Base-by-base conservation (phyloP, 164 flowering plant genomes). In the Liriodendron chinense region DNA sequence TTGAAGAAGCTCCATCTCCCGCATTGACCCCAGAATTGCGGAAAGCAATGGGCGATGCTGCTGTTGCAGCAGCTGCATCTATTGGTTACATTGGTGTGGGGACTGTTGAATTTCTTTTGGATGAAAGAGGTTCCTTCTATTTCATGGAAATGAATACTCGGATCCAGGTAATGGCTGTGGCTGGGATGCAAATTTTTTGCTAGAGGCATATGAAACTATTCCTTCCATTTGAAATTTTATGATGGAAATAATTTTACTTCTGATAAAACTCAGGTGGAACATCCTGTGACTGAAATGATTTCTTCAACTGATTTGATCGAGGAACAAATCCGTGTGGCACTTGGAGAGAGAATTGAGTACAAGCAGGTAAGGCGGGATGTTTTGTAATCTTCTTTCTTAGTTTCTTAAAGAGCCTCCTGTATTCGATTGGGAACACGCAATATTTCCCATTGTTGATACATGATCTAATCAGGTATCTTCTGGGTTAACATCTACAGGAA, bases 21-120 rank as follows among this genome's bases (percentile, higher is more conserved):
- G 99, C 99, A 78, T 80, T 96, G 79, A 92, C 96, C 75, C 85
- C 97, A 25, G 99, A 94, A 75, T 79, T 94, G 78, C 83, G 97
- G 71, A 94, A 94, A 79, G 99, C 99, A 82, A 96, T 96, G 99
- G 99, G 99, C 81, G 99, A 96, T 90, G 99, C 99, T 75, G 98
- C 99, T 71, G 94, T 96, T 79, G 89, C 98, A 64, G 98, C 99
- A 22, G 98, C 98, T 57, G 97, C 98, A 72, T 96, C 98, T 65
- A 96, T 96, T 68, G 99, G 98, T 26, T 96, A 96, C 71, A 87
- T 96, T 78, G 99, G 98, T 81, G 99, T 96, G 73, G 99, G 99
- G 74, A 96, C 98, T 4, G 84, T 96, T 24, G 99, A 96, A 78
- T 96, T 96, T 81, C 92, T 96, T 74, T 78, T 96, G 87, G 99